A percentile compares a stretch with the other conserved stretches of the same genome.
Conservation (phyloP, 176 grass and related monocot genomes). For the sorghum (Sorghum bicolor) region Sorghum_bicolor_NCBIv3 NC_012872.2:66408501-66409000, state of each 20-base stretch:
- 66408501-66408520: neutral
- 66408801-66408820: neutral
- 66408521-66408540: neutral
- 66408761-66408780: neutral
- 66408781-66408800: neutral
- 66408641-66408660: conserved; percentile 5
- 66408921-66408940: neutral
- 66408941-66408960: neutral
- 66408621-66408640: neutral
- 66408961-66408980: conserved; percentile 4
- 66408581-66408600: conserved; percentile 10
- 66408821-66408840: neutral
- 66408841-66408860: neutral
- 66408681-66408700: neutral
- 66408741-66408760: neutral
- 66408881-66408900: neutral
- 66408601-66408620: neutral
- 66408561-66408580: neutral
- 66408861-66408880: neutral
- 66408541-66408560: neutral
- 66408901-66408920: neutral
- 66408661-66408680: conserved; percentile 16
- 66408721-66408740: neutral
- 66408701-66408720: neutral
- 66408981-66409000: neutral